Evolutionary conservation across 2,329 filamentous ascomycete species (phyloP).

Genomic region (Colletotrichum horii): DNA sequence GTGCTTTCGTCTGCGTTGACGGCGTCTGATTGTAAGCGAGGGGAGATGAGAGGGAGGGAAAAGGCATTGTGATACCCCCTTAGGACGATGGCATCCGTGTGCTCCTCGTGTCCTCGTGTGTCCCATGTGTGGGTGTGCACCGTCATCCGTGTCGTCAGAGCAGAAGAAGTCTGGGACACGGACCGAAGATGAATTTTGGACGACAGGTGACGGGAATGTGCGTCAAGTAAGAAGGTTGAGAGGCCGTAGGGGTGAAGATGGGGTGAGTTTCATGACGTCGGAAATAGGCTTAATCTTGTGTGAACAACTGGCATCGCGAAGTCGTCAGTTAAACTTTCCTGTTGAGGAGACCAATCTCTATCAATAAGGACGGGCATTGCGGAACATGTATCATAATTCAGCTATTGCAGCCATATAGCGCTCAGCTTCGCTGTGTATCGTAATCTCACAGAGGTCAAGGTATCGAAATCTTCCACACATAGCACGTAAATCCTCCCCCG

Average conservation of each 20-base stretch:
- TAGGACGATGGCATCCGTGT: background rate
- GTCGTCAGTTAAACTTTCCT: background rate
- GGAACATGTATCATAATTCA: background rate
- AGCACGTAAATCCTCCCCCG: background rate
- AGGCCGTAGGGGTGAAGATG: background rate
- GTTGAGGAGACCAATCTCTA: background rate
- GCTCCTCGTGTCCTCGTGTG: background rate
- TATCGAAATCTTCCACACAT: background rate
- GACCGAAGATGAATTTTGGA: background rate
- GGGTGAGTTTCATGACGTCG: background rate
- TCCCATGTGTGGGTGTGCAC: background rate
- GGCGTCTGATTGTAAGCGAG: background rate
- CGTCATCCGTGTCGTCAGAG: constrained; percentile 11
- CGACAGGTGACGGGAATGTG: background rate
- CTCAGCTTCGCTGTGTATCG: background rate
- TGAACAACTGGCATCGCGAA: background rate
- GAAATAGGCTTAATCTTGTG: background rate
- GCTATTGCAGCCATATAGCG: background rate
- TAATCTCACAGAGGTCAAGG: background rate
- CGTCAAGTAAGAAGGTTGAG: background rate
- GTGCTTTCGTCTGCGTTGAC: background rate
- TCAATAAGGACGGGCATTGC: background rate
- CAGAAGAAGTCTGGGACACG: background rate
- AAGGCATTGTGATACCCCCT: background rate
- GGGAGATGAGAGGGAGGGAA: background rate